Base-by-base conservation (phyloP, 1,284 basidiomycete species). In the Ceratobasidium sp. region DNA sequence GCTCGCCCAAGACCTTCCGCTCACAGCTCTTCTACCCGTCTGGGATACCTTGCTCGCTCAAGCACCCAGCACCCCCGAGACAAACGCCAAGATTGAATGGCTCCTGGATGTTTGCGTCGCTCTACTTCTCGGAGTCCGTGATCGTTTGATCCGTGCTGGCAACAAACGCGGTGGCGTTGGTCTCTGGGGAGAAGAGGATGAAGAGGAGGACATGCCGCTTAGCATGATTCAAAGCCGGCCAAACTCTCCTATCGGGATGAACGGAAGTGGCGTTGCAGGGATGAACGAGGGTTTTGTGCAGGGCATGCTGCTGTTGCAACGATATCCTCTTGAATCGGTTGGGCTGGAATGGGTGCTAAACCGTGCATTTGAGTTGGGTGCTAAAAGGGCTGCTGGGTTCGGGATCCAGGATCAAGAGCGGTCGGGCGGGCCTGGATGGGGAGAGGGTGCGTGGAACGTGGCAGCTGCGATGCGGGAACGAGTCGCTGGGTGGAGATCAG, bases 1-100 rank as follows among this genome's bases (percentile, higher is more conserved):
- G 8, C 80, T 93, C 26, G 85, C 89, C 0, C 91, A 92, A 76
- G 90, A 91, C 0, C 78, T 93, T 18, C 89, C 91, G 0, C 76
- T 91, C 16, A 77, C 84, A 1, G 84, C 86, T 4, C 82, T 91
- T 6, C 81, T 90, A 34, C 82, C 84, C 12, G 79, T 87, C 1
- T 93, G 92, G 92, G 91, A 93, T 77, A 84, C 85, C 1, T 76
- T 93, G 3, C 89, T 92, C 76, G 85, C 89, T 64, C 83, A 84
- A 61, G 34, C 71, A 18, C 75, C 75, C 18, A 65, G 59, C 39
- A 73, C 73, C 5, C 74, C 72, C 12, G 65, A 74, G 41, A 59
- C 71, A 32, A 73, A 69, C 48, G 65, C 73, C n/a, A 69, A 70
- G 18, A 57, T 76, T 26, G 65, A 72, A 50, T 74, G 74, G 48